Conservation (phyloP, 345 rosid genomes). For the Brassica cretica region DNA sequence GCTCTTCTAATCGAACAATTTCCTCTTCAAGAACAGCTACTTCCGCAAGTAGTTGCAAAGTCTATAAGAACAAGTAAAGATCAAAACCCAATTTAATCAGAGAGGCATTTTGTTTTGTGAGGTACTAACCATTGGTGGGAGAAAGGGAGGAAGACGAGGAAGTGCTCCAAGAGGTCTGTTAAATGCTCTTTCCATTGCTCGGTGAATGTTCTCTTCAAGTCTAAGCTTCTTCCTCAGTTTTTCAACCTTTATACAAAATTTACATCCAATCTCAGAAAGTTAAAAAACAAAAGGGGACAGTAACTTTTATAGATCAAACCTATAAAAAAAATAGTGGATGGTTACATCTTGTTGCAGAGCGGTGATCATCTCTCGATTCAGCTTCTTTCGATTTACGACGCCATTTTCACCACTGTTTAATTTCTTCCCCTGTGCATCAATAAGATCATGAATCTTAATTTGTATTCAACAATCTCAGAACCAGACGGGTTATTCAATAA, state of each 20-base stretch:
- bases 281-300: neutral
- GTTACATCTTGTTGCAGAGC: constrained; percentile 77
- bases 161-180: constrained; percentile 84
- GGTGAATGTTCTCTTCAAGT: constrained; percentile 76
- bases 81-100: neutral
- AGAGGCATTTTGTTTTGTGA: neutral
- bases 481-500: neutral
- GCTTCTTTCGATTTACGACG: constrained; percentile 36
- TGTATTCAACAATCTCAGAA: neutral
- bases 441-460: constrained; percentile 6
- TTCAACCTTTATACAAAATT: constrained; percentile 55
- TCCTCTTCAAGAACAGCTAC: constrained; percentile 97
- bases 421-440: constrained; percentile 50
- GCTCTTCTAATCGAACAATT: constrained; percentile 78
- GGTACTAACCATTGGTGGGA: constrained; percentile 71
- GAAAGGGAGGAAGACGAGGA: constrained; percentile 92
- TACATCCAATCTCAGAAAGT: neutral
- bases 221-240: constrained; percentile 80
- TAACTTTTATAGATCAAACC: neutral
- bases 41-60: constrained; percentile 86
- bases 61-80: constrained; percentile 45
- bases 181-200: constrained; percentile 90
- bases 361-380: constrained; percentile 55
- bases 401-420: constrained; percentile 46
- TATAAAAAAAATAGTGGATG: neutral